phyloP scores from a whole-genome alignment of 805 yeast species.

The Yarrowia hollandica region DNA sequence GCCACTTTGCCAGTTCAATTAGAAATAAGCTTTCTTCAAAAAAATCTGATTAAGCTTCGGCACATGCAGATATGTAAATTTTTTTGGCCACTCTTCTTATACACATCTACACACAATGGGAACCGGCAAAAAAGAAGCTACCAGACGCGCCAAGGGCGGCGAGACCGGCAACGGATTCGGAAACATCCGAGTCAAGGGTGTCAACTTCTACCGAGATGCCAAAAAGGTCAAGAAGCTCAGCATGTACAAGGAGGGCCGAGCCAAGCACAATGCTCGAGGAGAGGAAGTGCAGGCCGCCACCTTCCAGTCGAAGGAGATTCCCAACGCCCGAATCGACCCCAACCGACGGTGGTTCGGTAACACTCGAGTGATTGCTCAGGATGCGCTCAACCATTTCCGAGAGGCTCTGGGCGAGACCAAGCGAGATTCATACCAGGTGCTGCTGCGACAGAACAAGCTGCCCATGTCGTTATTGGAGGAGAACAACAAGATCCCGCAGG shows the following conservation, averaged over 20 bases:
- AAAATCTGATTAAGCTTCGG: background rate
- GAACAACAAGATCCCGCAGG: conserved; percentile 71
- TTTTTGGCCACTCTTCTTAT: conserved; percentile 2
- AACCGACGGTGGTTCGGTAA: conserved; percentile 97
- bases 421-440: conserved; percentile 79
- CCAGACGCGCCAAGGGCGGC: conserved; percentile 79
- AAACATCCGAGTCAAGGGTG: conserved; percentile 91
- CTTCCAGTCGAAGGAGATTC: conserved; percentile 82
- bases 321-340: conserved; percentile 92
- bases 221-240: conserved; percentile 84
- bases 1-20: no score
- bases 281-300: conserved; percentile 85
- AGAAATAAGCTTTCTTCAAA: background rate
- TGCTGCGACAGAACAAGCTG: conserved; percentile 82
- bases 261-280: conserved; percentile 82
- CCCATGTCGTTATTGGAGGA: conserved; percentile 96
- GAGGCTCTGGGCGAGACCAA: conserved; percentile 88
- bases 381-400: conserved; percentile 90
- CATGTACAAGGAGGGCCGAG: conserved; percentile 92
- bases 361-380: conserved; percentile 95
- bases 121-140: conserved; percentile 86
- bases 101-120: conserved; percentile 61
- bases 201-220: conserved; percentile 90
- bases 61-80: conserved; percentile 18
- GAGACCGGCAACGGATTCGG: conserved; percentile 70